Evolutionary conservation across 768 basidiomycete species (phyloP).

Genomic region (Naematelia encephala): DNA sequence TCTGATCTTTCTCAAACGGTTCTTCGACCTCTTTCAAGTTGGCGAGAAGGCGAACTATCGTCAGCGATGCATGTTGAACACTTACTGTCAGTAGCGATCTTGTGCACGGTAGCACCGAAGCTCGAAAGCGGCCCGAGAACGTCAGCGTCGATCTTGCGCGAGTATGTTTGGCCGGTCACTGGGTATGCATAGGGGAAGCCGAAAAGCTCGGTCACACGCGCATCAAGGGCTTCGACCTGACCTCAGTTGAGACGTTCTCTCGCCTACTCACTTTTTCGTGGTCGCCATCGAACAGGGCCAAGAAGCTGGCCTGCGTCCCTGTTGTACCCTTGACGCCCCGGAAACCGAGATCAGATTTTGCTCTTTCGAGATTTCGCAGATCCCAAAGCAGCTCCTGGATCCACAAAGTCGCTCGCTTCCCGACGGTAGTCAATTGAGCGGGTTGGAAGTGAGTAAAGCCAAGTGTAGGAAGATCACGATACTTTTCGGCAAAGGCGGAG

Average conservation of each 20-base stretch:
- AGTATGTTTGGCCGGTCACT: slow-evolving; percentile 97
- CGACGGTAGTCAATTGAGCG: slow-evolving; percentile 95
- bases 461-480: slow-evolving; percentile 84
- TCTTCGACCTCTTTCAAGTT: slow-evolving; percentile 99
- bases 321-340: slow-evolving; percentile 99
- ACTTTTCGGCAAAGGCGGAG: slow-evolving; percentile 74
- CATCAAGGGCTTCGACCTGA: slow-evolving; percentile 83
- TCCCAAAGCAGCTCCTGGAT: slow-evolving; percentile 98
- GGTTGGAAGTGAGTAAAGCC: slow-evolving; percentile 99
- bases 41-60: slow-evolving; percentile 71
- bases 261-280: slow-evolving; percentile 68
- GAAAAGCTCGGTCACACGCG: slow-evolving; percentile 80
- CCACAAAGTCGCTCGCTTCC: slow-evolving; percentile 95
- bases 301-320: slow-evolving; percentile 94
- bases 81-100: slow-evolving; percentile 82
- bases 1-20: slow-evolving; percentile 97
- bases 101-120: slow-evolving; percentile 89
- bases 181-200: slow-evolving; percentile 95
- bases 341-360: slow-evolving; percentile 88
- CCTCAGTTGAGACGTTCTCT: neutral
- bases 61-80: neutral
- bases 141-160: slow-evolving; percentile 93
- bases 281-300: slow-evolving; percentile 89
- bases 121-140: slow-evolving; percentile 85
- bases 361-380: slow-evolving; percentile 83